A percentile compares a stretch with the other conserved stretches of the same genome.
Conservation (phyloP, 805 yeast genomes). For the Hanseniaspora nectarophila region DNA sequence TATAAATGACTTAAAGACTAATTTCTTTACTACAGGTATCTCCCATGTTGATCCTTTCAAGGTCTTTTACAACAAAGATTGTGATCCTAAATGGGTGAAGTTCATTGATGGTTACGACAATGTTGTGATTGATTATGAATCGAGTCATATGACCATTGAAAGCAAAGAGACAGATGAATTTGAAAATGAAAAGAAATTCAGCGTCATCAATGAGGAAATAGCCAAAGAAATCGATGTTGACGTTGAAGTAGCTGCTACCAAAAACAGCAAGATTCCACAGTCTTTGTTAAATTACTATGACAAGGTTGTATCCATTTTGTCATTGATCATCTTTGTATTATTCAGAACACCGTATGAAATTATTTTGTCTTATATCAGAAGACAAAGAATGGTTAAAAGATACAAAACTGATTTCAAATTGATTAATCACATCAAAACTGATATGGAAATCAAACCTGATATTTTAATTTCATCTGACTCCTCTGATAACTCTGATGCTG, state of each 20-base stretch:
- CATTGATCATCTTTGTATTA: neutral
- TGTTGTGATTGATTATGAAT: slow-evolving; percentile 22
- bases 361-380: slow-evolving; percentile 1
- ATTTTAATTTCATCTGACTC: neutral
- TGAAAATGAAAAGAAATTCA: neutral
- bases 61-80: slow-evolving; percentile 33
- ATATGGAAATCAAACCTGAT: neutral
- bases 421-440: slow-evolving; percentile 3
- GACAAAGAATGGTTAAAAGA: neutral
- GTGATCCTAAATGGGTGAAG: slow-evolving; percentile 31
- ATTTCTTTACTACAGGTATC: slow-evolving; percentile 75
- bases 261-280: neutral
- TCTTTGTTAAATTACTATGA: neutral
- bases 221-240: slow-evolving; percentile 8
- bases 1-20: slow-evolving; percentile 66
- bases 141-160: slow-evolving; percentile 7
- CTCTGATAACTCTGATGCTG: neutral
- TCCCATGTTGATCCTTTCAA: slow-evolving; percentile 49
- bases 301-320: neutral
- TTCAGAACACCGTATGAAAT: slow-evolving; percentile 11
- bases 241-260: neutral
- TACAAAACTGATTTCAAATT: slow-evolving; percentile 8
- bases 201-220: neutral
- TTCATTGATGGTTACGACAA: slow-evolving; percentile 46
- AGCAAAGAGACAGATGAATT: neutral